Evolutionary conservation across 1,139 yeast species (phyloP).

Genomic region (Yamadazyma atlantica): DNA sequence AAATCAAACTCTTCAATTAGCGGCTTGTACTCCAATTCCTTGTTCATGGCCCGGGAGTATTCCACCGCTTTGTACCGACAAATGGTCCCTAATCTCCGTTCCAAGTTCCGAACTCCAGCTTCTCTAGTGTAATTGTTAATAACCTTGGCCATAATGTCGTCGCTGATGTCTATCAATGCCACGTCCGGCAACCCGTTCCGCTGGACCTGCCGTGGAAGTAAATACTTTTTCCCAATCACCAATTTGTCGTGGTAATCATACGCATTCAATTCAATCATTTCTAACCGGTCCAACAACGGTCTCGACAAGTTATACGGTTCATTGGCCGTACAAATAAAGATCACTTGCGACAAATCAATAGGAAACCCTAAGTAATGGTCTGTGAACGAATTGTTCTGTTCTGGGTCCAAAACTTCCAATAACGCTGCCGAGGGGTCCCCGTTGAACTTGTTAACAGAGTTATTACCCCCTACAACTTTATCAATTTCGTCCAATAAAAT

Average conservation of each 20-base stretch:
- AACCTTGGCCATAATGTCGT: constrained; percentile 57
- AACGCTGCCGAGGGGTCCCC: constrained; percentile 95
- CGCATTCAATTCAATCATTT: constrained; percentile 76
- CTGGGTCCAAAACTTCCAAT: constrained; percentile 88
- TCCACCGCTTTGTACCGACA: constrained; percentile 86
- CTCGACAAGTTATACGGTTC: constrained; percentile 71
- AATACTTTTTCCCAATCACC: constrained; percentile 66
- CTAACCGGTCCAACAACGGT: constrained; percentile 86
- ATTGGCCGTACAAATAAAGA: constrained; percentile 91
- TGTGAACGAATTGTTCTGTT: constrained; percentile 74
- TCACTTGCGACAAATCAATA: constrained; percentile 77
- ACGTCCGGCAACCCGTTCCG: constrained; percentile 65
- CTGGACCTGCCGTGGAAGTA: constrained; percentile 76
- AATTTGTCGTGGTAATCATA: constrained; percentile 80
- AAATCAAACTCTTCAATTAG: constrained; percentile 44
- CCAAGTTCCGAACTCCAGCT: constrained; percentile 83
- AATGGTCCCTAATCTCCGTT: constrained; percentile 67
- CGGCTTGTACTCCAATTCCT: constrained; percentile 27
- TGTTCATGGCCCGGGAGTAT: constrained; percentile 44
- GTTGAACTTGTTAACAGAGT: constrained; percentile 50
- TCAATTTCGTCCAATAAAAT: constrained; percentile 87
- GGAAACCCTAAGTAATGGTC: constrained; percentile 92
- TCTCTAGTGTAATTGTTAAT: constrained; percentile 78
- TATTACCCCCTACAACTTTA: constrained; percentile 66
- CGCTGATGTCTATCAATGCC: constrained; percentile 37